Conservation (phyloP, 257 asterid species). For the Asclepias syriaca region DNA sequence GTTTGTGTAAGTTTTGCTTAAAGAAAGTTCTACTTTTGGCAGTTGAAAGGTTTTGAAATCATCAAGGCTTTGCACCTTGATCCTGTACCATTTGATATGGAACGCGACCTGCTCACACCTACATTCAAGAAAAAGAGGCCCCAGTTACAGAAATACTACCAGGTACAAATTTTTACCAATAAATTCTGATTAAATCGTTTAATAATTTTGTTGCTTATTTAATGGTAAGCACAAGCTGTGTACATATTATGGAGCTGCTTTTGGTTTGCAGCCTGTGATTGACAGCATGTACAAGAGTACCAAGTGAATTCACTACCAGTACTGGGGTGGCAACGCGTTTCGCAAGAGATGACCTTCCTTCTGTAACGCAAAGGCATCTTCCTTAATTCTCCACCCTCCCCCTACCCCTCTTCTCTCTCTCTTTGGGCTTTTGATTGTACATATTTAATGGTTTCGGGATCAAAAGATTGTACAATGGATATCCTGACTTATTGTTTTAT, state of each 20-base stretch:
- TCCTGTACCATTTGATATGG: slow-evolving; percentile 89
- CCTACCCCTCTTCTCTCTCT: neutral
- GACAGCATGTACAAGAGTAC: slow-evolving; percentile 67
- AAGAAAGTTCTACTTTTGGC: slow-evolving; percentile 19
- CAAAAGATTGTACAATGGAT: neutral
- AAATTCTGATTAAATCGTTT: neutral
- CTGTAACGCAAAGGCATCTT: neutral
- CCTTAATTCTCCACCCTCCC: neutral
- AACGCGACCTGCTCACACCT: slow-evolving; percentile 89
- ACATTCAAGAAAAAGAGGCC: slow-evolving; percentile 95
- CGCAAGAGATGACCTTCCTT: neutral
- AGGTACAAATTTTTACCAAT: slow-evolving; percentile 32
- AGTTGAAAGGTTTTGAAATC: slow-evolving; percentile 89
- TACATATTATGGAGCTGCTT: neutral
- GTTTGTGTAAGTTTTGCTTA: neutral
- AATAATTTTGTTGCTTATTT: neutral
- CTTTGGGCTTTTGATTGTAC: slow-evolving; percentile 21
- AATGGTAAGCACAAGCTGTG: neutral
- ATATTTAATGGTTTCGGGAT: slow-evolving; percentile 1
- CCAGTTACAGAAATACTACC: slow-evolving; percentile 77
- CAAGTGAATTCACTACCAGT: slow-evolving; percentile 34
- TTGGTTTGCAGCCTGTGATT: slow-evolving; percentile 48
- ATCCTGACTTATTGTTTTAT: neutral
- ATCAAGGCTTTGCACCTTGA: slow-evolving; percentile 87
- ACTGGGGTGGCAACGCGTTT: slow-evolving; percentile 1